These are phyloP conservation scores for Nakaseomyces nivariensis DNA, from an alignment of 1,139 yeast species.

Conservation along the genomic window DNA sequence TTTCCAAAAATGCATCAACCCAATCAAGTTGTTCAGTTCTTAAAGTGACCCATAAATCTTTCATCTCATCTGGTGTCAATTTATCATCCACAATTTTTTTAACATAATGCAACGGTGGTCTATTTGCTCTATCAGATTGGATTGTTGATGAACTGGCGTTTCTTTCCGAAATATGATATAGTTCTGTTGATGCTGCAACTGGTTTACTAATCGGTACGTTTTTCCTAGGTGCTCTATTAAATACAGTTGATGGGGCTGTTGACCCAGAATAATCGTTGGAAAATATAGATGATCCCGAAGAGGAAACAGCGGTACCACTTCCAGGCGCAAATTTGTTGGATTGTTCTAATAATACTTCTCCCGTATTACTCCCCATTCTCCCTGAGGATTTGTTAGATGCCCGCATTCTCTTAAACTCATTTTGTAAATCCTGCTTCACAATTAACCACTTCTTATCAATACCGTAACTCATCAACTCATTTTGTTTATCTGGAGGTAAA, in stretches of 20 bases:
- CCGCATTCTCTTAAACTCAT: constrained; percentile 59
- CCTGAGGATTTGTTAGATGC: constrained; percentile 7
- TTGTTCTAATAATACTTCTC: not conserved
- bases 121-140: constrained; percentile 17
- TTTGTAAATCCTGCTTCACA: constrained; percentile 74
- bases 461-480: constrained; percentile 67
- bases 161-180: constrained; percentile 8
- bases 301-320: not conserved
- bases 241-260: not conserved
- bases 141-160: constrained; percentile 10
- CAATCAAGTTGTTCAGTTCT: constrained; percentile 88
- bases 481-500: constrained; percentile 67
- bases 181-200: not conserved
- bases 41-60: constrained; percentile 80
- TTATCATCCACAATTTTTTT: constrained; percentile 60
- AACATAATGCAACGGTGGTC: constrained; percentile 70
- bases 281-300: not conserved
- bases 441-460: constrained; percentile 85
- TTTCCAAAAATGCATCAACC: constrained; percentile 72
- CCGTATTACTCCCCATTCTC: not conserved
- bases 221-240: not conserved
- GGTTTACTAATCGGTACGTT: constrained; percentile 1
- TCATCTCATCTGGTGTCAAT: constrained; percentile 61
- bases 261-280: not conserved
- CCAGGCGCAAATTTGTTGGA: not conserved